A percentile compares a stretch with the other conserved stretches of the same genome.
phyloP scores from a whole-genome alignment of 2,329 filamentous ascomycete species.

The Xenoacremonium recifei region DNA sequence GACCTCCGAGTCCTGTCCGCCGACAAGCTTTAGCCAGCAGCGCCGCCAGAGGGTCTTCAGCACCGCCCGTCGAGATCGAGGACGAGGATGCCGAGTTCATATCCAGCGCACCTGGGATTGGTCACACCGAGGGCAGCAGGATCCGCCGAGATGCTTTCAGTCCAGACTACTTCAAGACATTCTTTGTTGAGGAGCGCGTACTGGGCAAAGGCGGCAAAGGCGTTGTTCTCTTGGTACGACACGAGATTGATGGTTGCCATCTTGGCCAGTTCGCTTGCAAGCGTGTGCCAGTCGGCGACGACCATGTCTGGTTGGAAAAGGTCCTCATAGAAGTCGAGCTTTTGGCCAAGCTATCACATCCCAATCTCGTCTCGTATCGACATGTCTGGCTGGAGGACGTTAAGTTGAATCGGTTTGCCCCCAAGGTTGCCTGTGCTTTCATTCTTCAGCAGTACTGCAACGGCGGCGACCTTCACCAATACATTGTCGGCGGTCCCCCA shows the following conservation, averaged over 20 bases:
- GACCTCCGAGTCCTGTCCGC: constrained; percentile 53
- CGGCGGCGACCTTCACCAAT: constrained; percentile 82
- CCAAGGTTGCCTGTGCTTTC: constrained; percentile 90
- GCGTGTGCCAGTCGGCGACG: constrained; percentile 89
- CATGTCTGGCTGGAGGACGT: constrained; percentile 97
- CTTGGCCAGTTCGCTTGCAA: constrained; percentile 96
- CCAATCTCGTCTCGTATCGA: constrained; percentile 93
- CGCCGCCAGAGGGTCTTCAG: constrained; percentile 10
- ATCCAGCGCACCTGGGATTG: constrained; percentile 50
- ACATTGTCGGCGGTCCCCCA: constrained; percentile 69
- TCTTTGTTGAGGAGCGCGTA: constrained; percentile 86
- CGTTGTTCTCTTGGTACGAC: constrained; percentile 89
- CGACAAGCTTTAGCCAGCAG: constrained; percentile 39
- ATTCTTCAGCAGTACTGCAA: constrained; percentile 99
- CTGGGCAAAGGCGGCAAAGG: constrained; percentile 91
- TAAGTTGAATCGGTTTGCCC: constrained; percentile 80
- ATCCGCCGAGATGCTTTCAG: constrained; percentile 88
- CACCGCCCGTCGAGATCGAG: constrained; percentile 20
- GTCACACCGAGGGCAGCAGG: constrained; percentile 54
- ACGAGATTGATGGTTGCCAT: constrained; percentile 84
- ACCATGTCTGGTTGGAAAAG: constrained; percentile 94
- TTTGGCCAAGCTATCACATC: constrained; percentile 86
- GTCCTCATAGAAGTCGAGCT: constrained; percentile 90
- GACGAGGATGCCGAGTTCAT: constrained; percentile 46
- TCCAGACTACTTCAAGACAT: constrained; percentile 87